Evolutionary conservation across 495 filamentous ascomycete species (phyloP).

Genomic region (Neurospora intermedia): DNA sequence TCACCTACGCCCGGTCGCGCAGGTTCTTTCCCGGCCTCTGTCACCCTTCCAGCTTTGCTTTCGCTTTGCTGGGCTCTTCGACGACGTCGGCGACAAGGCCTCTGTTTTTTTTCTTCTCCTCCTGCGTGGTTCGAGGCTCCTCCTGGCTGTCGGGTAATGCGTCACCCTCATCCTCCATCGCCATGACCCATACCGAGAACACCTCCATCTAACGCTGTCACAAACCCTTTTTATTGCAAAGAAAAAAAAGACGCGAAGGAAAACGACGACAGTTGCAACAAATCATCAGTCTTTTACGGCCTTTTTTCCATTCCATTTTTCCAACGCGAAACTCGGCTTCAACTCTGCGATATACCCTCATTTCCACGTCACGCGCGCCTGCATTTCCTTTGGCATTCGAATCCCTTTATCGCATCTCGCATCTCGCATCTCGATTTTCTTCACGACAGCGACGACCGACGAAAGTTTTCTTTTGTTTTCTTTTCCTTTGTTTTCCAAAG

Average conservation of each 20-base stretch:
- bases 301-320: not conserved
- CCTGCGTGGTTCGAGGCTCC: not conserved
- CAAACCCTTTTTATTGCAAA: not conserved
- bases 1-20: not conserved
- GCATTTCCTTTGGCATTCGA: not conserved
- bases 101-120: not conserved
- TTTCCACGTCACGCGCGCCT: not conserved
- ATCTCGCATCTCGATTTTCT: not conserved
- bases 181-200: not conserved
- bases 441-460: not conserved
- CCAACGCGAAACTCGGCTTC: not conserved
- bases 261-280: not conserved
- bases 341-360: not conserved
- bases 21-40: not conserved
- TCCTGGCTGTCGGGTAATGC: not conserved
- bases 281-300: not conserved
- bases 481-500: not conserved
- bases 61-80: not conserved
- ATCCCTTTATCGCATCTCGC: not conserved
- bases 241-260: not conserved
- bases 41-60: not conserved
- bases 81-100: not conserved
- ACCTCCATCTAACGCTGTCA: not conserved
- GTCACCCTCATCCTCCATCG: not conserved
- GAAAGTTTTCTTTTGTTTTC: not conserved